Conservation (phyloP, 2,329 filamentous ascomycete genomes). For the Fusarium heterosporum region DNA sequence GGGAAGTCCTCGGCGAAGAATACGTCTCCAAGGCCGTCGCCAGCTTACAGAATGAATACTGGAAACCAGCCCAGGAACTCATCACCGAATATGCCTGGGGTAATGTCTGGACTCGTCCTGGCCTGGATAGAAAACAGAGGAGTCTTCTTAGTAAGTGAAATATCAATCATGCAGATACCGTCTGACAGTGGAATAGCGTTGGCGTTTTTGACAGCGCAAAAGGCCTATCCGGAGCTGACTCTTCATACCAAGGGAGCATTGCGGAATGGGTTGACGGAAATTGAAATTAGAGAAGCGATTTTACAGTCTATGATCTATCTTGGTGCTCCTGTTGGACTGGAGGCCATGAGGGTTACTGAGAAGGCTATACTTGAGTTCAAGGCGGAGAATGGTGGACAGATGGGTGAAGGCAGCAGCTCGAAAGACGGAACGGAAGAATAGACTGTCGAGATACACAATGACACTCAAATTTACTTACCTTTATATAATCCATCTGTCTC, state of each 20-base stretch:
- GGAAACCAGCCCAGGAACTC: slow-evolving; percentile 33
- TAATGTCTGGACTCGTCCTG: slow-evolving; percentile 27
- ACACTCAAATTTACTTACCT: not conserved
- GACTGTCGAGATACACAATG: rapidly evolving
- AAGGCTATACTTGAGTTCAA: slow-evolving; percentile 27
- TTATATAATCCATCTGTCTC: rapidly evolving
- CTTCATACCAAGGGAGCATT: slow-evolving; percentile 35
- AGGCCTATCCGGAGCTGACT: slow-evolving; percentile 28
- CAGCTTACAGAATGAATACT: slow-evolving; percentile 32
- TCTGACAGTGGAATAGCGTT: not conserved
- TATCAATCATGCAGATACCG: not conserved
- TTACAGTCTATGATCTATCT: slow-evolving; percentile 38
- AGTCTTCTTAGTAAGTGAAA: slow-evolving; percentile 32
- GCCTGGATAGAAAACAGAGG: slow-evolving; percentile 36
- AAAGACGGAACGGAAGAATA: not conserved
- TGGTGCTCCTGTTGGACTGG: slow-evolving; percentile 31
- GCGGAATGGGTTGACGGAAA: slow-evolving; percentile 32
- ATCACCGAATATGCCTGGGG: slow-evolving; percentile 37
- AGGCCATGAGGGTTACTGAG: slow-evolving; percentile 36
- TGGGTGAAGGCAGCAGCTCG: not conserved
- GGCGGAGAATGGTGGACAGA: not conserved
- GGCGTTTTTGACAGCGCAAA: slow-evolving; percentile 36
- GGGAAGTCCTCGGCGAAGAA: slow-evolving; percentile 35
- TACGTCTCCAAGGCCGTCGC: slow-evolving; percentile 36
- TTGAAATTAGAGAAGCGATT: slow-evolving; percentile 35